These are phyloP conservation scores for Colletotrichum kahawae DNA, from an alignment of 2,329 filamentous ascomycete genomes.

Conservation along the genomic window DNA sequence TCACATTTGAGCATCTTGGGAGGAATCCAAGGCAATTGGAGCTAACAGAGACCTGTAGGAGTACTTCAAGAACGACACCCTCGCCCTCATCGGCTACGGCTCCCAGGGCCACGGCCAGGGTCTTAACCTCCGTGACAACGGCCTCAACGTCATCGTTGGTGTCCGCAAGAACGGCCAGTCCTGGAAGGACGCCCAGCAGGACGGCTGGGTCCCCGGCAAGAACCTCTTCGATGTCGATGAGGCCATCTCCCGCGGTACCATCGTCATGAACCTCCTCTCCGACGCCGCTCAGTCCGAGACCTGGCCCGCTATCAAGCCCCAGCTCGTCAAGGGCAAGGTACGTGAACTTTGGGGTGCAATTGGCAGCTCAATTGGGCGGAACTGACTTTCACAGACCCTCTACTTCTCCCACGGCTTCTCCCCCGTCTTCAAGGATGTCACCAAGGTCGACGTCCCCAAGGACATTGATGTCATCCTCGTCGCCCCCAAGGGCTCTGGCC, in stretches of 20 bases:
- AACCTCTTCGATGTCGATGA: slow-evolving; percentile 99
- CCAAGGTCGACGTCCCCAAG: slow-evolving; percentile 94
- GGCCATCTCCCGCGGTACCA: slow-evolving; percentile 90
- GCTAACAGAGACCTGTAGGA: slow-evolving; percentile 60
- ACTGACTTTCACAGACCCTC: slow-evolving; percentile 71
- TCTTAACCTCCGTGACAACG: slow-evolving; percentile 99
- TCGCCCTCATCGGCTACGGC: slow-evolving; percentile 97
- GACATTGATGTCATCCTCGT: slow-evolving; percentile 99
- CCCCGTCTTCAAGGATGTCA: slow-evolving; percentile 99
- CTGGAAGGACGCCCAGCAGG: slow-evolving; percentile 96
- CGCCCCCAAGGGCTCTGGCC: slow-evolving; percentile 98
- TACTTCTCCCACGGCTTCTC: slow-evolving; percentile 99
- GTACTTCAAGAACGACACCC: slow-evolving; percentile 99
- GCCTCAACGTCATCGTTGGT: slow-evolving; percentile 98
- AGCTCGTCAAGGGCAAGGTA: slow-evolving; percentile 98
- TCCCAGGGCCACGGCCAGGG: slow-evolving; percentile 99
- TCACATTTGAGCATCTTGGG: slow-evolving; percentile 33
- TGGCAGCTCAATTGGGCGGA: not conserved
- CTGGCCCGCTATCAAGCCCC: slow-evolving; percentile 97
- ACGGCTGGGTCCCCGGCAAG: slow-evolving; percentile 98
- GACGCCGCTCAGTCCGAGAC: slow-evolving; percentile 99
- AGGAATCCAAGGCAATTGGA: not conserved
- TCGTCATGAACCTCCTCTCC: slow-evolving; percentile 98
- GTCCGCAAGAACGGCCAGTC: slow-evolving; percentile 98
- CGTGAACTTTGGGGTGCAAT: slow-evolving; percentile 30